These are phyloP conservation scores for Fusarium domesticum DNA, from an alignment of 2,329 filamentous ascomycete species.

Conservation along the genomic window DNA sequence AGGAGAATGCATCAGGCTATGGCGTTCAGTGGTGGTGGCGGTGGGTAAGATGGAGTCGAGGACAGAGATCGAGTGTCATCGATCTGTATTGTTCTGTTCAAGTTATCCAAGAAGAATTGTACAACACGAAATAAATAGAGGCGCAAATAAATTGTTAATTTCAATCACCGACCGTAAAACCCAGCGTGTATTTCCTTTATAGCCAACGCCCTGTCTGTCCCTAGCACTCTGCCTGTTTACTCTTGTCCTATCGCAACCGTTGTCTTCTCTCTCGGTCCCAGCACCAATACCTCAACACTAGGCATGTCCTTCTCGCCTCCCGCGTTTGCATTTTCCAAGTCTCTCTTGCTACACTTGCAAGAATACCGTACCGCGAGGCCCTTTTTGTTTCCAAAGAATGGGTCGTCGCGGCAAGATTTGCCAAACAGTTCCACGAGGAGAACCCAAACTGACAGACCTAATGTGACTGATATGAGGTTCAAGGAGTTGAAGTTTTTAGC, in stretches of 20 bases:
- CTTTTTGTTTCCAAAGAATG: slow-evolving; percentile 40
- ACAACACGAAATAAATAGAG: no score
- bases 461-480: slow-evolving; percentile 44
- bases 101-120: no score
- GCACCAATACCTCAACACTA: slow-evolving; percentile 20
- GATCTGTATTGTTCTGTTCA: no score
- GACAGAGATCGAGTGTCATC: no score
- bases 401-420: slow-evolving; percentile 43
- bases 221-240: neutral
- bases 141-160: no score
- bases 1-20: slow-evolving; percentile 50
- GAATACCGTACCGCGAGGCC: slow-evolving; percentile 39
- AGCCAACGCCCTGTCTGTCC: neutral
- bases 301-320: slow-evolving; percentile 30
- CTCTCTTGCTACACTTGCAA: slow-evolving; percentile 40
- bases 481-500: slow-evolving; percentile 46
- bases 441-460: slow-evolving; percentile 44
- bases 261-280: slow-evolving; percentile 26
- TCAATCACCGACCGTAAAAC: no score
- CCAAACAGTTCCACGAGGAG: slow-evolving; percentile 50
- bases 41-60: slow-evolving; percentile 3
- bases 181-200: no score
- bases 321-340: slow-evolving; percentile 32
- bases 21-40: slow-evolving; percentile 36
- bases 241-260: slow-evolving; percentile 22